A percentile compares a stretch with the other conserved stretches of the same genome.
phyloP scores from a whole-genome alignment of 306 rosid genomes.

The Vicia villosa region DNA sequence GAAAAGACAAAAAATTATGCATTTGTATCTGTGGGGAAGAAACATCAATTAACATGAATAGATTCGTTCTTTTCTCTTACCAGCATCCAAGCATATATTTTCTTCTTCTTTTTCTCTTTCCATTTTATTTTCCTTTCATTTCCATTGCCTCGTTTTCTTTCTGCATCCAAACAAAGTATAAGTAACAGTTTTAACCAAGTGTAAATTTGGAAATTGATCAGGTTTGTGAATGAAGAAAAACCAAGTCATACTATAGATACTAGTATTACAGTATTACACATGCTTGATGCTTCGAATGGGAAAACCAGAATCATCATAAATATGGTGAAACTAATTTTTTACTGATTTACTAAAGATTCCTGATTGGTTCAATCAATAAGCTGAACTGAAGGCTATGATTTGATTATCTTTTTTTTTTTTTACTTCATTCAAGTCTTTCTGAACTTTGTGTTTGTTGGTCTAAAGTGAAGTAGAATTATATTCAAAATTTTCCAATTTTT shows the following conservation, averaged over 20 bases:
- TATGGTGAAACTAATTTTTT: slow-evolving; percentile 23
- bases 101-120: not conserved
- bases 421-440: slow-evolving; percentile 1
- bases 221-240: slow-evolving; percentile 24
- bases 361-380: slow-evolving; percentile 22
- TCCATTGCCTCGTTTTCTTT: not conserved
- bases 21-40: not conserved
- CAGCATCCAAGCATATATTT: not conserved
- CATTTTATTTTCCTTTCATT: not conserved
- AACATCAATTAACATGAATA: not conserved
- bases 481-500: not conserved
- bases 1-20: not conserved
- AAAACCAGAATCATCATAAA: slow-evolving; percentile 11
- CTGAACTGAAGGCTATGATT: slow-evolving; percentile 4
- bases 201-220: slow-evolving; percentile 19
- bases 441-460: slow-evolving; percentile 9
- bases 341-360: not conserved
- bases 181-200: slow-evolving; percentile 14
- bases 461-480: slow-evolving; percentile 23
- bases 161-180: not conserved
- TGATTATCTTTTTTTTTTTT: slow-evolving; percentile 14
- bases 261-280: not conserved
- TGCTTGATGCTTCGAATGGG: slow-evolving; percentile 22
- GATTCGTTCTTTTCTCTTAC: not conserved
- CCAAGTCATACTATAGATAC: slow-evolving; percentile 1